Evolutionary conservation across 495 filamentous ascomycete genomes (phyloP), one percentile per base, ranked within the genome.

Genomic region (Daldinia bambusicola): DNA sequence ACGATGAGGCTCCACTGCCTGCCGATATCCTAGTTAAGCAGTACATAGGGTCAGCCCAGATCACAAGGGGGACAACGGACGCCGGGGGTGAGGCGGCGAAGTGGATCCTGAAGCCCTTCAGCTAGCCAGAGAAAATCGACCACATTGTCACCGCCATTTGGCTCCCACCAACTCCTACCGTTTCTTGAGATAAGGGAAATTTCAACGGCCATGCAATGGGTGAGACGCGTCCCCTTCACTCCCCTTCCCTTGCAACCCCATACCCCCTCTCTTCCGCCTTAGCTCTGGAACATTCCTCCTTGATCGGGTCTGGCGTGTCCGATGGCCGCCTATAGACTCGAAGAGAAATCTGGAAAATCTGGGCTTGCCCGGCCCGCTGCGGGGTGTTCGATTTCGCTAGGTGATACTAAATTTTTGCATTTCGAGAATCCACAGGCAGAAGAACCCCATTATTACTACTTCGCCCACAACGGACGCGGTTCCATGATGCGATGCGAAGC

Each of bases 81-180:
- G 61, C 70, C 53, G 71, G 66, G 71, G 55, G 66, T 70, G 75
- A 76, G 74, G 74, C 73, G 73, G 75, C 60, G 63, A 55, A 63
- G 75, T 77, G 75, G 75, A 77, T 58, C 67, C 18, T 55, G 12
- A 50, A 30, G n/a, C 63, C 67, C 56, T 67, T 61, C 48, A 58
- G 64, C 63, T 74, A 66, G 66, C 75, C 75, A 77, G 67, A 67
- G 53, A 72, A 43, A 70, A 20, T 62, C 68, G 75, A 70, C 73
- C 75, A 77, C 75, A 77, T 77, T 59, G 75, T 77, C 75, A 77
- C 75, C 75, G 75, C 75, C 67, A 72, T 72, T 77, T 76, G 70
- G 70, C 61, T 53, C 50, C 55, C 50, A 57, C 70, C 70, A 61
- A 61, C 56, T 48, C 61, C 61, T 65, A 55, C 61, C 69, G 37